Conservation (phyloP, 2,329 filamentous ascomycete species). For the Ophiostoma ulmi region DNA sequence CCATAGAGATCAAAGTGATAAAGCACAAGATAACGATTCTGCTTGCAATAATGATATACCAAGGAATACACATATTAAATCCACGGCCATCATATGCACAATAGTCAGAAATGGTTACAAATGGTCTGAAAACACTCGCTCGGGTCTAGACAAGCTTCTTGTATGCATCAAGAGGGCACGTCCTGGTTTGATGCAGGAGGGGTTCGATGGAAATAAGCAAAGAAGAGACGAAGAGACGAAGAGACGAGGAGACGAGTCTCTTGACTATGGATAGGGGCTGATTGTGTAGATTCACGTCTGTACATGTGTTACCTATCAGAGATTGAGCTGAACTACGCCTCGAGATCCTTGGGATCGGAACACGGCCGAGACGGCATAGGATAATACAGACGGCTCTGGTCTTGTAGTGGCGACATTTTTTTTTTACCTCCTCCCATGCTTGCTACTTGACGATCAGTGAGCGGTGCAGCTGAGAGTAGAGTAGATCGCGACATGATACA, state of each 20-base stretch:
- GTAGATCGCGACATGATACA: neutral
- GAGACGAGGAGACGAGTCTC: neutral
- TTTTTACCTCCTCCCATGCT: too few relatives aligned
- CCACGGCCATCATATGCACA: slow-evolving; percentile 8
- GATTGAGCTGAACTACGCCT: neutral
- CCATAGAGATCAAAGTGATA: neutral
- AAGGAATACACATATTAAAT: slow-evolving; percentile 7
- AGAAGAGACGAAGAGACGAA: neutral
- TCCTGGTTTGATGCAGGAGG: neutral
- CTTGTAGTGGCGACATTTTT: too few relatives aligned
- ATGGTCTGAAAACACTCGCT: neutral
- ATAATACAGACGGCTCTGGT: neutral
- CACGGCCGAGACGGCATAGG: neutral
- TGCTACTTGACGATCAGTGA: neutral
- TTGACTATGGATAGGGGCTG: neutral
- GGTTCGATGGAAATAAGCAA: neutral
- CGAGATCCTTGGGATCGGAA: neutral
- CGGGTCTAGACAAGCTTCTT: slow-evolving; percentile 8
- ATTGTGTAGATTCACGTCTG: neutral
- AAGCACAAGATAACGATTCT: neutral
- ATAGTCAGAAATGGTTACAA: too few relatives aligned
- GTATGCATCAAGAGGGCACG: neutral
- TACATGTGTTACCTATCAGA: neutral
- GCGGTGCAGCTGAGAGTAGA: neutral
- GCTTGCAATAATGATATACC: neutral